Evolutionary conservation across 495 filamentous ascomycete species (phyloP), one percentile per base, ranked within the genome.

Genomic region (Penicillium argentinense): DNA sequence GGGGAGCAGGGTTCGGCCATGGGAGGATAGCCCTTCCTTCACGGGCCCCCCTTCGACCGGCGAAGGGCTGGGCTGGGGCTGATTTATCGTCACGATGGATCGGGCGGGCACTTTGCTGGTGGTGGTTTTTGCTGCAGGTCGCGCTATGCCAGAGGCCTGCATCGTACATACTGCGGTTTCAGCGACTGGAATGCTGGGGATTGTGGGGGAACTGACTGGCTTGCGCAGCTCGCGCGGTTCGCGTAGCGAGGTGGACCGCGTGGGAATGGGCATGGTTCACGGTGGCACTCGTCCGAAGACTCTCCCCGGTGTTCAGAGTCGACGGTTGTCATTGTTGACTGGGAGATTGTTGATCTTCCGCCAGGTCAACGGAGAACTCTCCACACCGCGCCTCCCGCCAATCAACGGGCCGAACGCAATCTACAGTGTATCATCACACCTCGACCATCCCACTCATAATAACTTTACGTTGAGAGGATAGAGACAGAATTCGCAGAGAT

Each of bases 261-360:
- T 74, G 17, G 71, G 71, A 42, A 71, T 69, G 26, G 67, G 71
- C 71, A 74, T 73, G 42, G 9, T 60, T 18, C 12, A 16, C n/a
- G 7, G 9, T n/a, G n/a, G n/a, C n/a, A n/a, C n/a, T n/a, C n/a
- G n/a, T n/a, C n/a, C n/a, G n/a, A n/a, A n/a, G n/a, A n/a, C n/a
- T n/a, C n/a, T n/a, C n/a, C n/a, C n/a, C n/a, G n/a, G n/a, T n/a
- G n/a, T n/a, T n/a, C n/a, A n/a, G n/a, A n/a, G n/a, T n/a, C n/a
- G n/a, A n/a, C n/a, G n/a, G n/a, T n/a, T n/a, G n/a, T n/a, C n/a
- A n/a, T n/a, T n/a, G n/a, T n/a, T n/a, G n/a, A n/a, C n/a, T n/a
- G n/a, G n/a, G n/a, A n/a, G n/a, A n/a, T n/a, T n/a, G n/a, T n/a
- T 22, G 37, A 39, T 39, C 37, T 28, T 28, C 37, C n/a, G n/a